These are phyloP conservation scores for Daldinia vernicosa DNA, from an alignment of 495 filamentous ascomycete species.

Conservation along the genomic window DNA sequence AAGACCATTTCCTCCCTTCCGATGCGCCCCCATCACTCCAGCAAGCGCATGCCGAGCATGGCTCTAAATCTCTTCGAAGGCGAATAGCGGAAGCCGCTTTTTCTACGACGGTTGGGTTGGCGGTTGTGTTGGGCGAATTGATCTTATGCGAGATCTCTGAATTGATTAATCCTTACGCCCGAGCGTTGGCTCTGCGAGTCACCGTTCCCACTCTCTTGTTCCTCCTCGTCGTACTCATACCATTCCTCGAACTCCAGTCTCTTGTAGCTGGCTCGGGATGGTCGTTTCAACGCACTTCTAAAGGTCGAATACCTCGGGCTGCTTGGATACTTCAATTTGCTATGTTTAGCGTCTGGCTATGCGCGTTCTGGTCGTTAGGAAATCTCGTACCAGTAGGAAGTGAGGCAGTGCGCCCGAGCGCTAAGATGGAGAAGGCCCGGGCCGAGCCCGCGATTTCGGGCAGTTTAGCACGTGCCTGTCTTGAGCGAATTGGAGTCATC, in stretches of 20 bases:
- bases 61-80: conserved; percentile 55
- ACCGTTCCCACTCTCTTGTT: conserved; percentile 71
- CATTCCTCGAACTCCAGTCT: conserved; percentile 74
- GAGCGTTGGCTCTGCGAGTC: conserved; percentile 68
- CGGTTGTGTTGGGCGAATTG: conserved; percentile 76
- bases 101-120: conserved; percentile 74
- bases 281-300: conserved; percentile 62
- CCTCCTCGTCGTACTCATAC: conserved; percentile 72
- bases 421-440: conserved; percentile 35
- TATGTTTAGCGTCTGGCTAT: conserved; percentile 69
- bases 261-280: conserved; percentile 68
- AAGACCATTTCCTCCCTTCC: conserved; percentile 62
- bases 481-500: conserved; percentile 81
- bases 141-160: conserved; percentile 84
- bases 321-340: conserved; percentile 67
- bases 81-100: conserved; percentile 70
- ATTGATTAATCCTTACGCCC: conserved; percentile 67
- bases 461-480: conserved; percentile 71
- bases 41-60: conserved; percentile 61
- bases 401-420: conserved; percentile 42
- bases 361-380: conserved; percentile 78
- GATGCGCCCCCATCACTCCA: conserved; percentile 59
- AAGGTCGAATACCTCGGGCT: conserved; percentile 55
- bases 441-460: conserved; percentile 29
- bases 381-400: conserved; percentile 66